Percentiles rank a stretch among this genome's conserved stretches.
phyloP scores from a whole-genome alignment of 176 grass and related monocot genomes.

The Avena eriantha region DNA sequence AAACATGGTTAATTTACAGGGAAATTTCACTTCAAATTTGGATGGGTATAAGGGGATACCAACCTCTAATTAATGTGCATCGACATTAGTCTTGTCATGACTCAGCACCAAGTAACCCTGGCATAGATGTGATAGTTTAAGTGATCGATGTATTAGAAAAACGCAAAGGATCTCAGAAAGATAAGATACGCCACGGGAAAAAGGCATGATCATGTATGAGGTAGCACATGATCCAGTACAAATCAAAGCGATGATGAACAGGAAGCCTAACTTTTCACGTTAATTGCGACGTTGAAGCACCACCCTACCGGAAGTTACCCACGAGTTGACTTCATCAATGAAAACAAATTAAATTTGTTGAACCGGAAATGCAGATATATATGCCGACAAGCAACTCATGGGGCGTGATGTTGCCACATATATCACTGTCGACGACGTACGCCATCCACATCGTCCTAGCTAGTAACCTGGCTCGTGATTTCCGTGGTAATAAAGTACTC shows the following conservation, averaged over 20 bases:
- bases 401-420: constrained; percentile 15
- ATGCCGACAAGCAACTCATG: constrained; percentile 8
- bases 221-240: constrained; percentile 10
- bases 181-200: constrained; percentile 20
- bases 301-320: constrained; percentile 6
- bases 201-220: background rate
- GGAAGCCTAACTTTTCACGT: background rate
- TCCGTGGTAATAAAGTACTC: too few species aligned
- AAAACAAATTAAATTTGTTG: background rate
- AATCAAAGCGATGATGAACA: background rate
- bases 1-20: too few species aligned
- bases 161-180: background rate
- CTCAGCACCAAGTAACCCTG: background rate
- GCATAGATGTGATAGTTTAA: background rate
- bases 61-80: too few species aligned
- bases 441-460: background rate
- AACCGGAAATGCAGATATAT: background rate
- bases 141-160: constrained; percentile 5
- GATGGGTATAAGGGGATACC: too few species aligned
- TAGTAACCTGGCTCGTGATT: background rate
- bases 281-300: background rate
- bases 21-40: too few species aligned
- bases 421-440: background rate
- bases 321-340: constrained; percentile 19
- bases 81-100: background rate